phyloP scores from a whole-genome alignment of 2,329 filamentous ascomycete species.

The Phialophora verrucosa region DNA sequence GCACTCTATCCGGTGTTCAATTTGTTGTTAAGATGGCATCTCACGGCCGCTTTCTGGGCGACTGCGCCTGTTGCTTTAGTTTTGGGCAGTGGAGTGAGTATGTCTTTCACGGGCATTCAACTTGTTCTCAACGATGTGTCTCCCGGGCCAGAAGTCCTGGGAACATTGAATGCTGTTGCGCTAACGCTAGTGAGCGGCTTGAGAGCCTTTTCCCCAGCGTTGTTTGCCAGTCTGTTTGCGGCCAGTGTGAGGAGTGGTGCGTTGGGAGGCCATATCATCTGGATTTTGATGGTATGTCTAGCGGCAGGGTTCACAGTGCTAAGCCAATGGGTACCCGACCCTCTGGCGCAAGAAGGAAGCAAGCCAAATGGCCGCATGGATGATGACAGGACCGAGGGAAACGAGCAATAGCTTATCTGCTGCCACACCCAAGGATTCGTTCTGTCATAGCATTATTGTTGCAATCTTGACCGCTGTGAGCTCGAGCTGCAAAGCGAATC shows the following conservation, averaged over 20 bases:
- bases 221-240: conserved; percentile 72
- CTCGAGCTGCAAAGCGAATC: neutral
- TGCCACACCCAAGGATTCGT: conserved; percentile 40
- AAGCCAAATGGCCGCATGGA: neutral
- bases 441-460: neutral
- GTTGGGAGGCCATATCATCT: conserved; percentile 68
- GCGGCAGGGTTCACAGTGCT: conserved; percentile 45
- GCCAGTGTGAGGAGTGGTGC: conserved; percentile 67
- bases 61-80: conserved; percentile 52
- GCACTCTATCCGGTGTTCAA: conserved; percentile 60
- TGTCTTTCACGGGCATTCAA: conserved; percentile 72
- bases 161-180: conserved; percentile 72
- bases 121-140: conserved; percentile 76
- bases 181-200: conserved; percentile 67
- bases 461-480: neutral
- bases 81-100: conserved; percentile 68
- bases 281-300: conserved; percentile 60
- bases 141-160: conserved; percentile 68
- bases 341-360: conserved; percentile 1
- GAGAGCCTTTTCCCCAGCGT: conserved; percentile 68
- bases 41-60: conserved; percentile 63
- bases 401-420: neutral
- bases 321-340: conserved; percentile 27
- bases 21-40: conserved; percentile 59
- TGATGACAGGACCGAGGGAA: neutral